Percentiles rank a stretch among this genome's conserved stretches.
Evolutionary conservation across 2,329 filamentous ascomycete genomes (phyloP).

Genomic region (Atkinsonella texensis): DNA sequence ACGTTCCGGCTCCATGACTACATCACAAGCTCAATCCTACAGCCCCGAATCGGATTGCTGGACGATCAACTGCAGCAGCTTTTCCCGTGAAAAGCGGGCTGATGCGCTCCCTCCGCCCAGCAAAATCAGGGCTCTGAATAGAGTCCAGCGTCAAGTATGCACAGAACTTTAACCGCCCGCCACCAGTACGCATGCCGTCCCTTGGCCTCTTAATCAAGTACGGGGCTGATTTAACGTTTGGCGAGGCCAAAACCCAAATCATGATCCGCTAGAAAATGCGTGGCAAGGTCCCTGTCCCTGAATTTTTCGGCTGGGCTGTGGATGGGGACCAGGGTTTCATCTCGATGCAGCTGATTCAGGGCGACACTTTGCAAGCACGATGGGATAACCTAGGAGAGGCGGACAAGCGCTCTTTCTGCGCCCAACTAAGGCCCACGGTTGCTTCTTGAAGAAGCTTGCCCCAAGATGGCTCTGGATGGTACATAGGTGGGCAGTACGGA

Average conservation of each 20-base stretch:
- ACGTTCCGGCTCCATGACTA: not conserved
- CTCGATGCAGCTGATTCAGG: slow-evolving; percentile 15
- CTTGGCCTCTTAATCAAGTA: slow-evolving; percentile 24
- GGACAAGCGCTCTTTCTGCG: slow-evolving; percentile 16
- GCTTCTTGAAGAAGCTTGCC: slow-evolving; percentile 10
- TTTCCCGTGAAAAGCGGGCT: slow-evolving; percentile 13
- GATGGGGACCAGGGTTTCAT: slow-evolving; percentile 13
- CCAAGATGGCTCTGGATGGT: slow-evolving; percentile 8
- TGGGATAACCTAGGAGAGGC: slow-evolving; percentile 10
- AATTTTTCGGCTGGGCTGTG: slow-evolving; percentile 23
- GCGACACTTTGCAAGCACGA: slow-evolving; percentile 11
- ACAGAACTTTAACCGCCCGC: slow-evolving; percentile 14
- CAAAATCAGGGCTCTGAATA: slow-evolving; percentile 17
- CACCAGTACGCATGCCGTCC: slow-evolving; percentile 20
- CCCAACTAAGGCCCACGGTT: slow-evolving; percentile 16
- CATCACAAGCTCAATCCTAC: not conserved
- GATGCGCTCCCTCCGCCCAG: slow-evolving; percentile 17
- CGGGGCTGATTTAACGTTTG: slow-evolving; percentile 17
- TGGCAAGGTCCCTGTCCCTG: slow-evolving; percentile 13
- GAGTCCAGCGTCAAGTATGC: slow-evolving; percentile 8
- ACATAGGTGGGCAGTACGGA: slow-evolving; percentile 10
- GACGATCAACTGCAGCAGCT: slow-evolving; percentile 7
- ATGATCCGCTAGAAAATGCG: slow-evolving; percentile 15
- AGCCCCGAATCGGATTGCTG: not conserved
- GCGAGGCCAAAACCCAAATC: slow-evolving; percentile 18